Evolutionary conservation across 75 land plant genomes (phyloP).

Genomic region (Cupressus sempervirens): DNA sequence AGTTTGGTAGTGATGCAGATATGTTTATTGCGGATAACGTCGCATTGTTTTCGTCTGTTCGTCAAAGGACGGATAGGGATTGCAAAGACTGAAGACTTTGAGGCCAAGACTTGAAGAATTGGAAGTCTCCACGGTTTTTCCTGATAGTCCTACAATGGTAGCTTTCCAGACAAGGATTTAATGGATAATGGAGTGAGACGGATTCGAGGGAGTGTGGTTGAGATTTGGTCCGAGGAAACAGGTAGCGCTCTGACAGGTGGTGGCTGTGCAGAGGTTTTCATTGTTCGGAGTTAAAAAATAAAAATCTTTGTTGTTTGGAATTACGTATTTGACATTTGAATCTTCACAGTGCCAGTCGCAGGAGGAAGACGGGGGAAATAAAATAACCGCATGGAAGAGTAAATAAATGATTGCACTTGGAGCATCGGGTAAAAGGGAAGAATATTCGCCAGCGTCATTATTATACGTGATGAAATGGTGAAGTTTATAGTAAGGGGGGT

Average conservation of each 20-base stretch:
- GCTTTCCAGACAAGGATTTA: not conserved
- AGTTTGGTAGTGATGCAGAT: not conserved
- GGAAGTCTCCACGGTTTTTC: not conserved
- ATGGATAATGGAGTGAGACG: not conserved
- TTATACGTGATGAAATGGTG: not conserved
- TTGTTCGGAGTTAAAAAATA: not conserved
- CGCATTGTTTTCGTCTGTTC: not conserved
- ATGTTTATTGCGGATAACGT: not conserved
- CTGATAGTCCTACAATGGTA: not conserved
- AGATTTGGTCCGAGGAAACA: conserved; percentile 1
- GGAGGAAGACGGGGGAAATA: not conserved
- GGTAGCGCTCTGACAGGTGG: not conserved
- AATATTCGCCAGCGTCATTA: not conserved
- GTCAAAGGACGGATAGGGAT: not conserved
- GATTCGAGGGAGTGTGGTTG: not conserved
- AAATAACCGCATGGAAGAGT: not conserved
- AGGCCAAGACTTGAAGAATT: not conserved
- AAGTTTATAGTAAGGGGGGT: not conserved
- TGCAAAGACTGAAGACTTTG: not conserved
- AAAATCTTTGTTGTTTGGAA: not conserved
- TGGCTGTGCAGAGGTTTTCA: not conserved
- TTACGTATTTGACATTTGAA: not conserved
- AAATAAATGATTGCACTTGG: not conserved
- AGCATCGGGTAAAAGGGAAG: not conserved
- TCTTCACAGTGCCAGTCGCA: not conserved